phyloP scores from a whole-genome alignment of 331 rosid genomes.

The Acacia pycnantha region DNA sequence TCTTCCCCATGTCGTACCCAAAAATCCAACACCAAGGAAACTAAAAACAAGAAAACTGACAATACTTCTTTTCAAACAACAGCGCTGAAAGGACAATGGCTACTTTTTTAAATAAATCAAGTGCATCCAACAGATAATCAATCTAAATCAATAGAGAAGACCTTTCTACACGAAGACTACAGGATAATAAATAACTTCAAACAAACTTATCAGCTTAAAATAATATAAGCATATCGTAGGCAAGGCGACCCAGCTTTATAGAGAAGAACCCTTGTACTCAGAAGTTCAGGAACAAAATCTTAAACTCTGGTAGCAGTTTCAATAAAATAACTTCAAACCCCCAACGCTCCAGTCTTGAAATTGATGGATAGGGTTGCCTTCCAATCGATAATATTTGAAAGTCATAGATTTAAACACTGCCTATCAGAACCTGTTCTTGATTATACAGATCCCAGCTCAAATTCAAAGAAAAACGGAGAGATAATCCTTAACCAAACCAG shows the following conservation, averaged over 20 bases:
- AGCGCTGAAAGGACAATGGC: slow-evolving; percentile 29
- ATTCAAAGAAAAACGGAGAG: neutral
- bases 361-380: slow-evolving; percentile 13
- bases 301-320: neutral
- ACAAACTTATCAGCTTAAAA: neutral
- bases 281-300: neutral
- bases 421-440: slow-evolving; percentile 15
- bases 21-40: slow-evolving; percentile 32
- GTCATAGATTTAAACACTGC: slow-evolving; percentile 23
- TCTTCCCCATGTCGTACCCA: slow-evolving; percentile 44
- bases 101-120: slow-evolving; percentile 1
- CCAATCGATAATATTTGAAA: neutral
- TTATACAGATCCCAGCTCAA: slow-evolving; percentile 38
- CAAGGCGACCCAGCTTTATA: neutral
- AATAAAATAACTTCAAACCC: slow-evolving; percentile 31
- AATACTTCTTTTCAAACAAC: slow-evolving; percentile 24
- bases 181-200: slow-evolving; percentile 2
- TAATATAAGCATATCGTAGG: slow-evolving; percentile 18
- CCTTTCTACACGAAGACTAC: slow-evolving; percentile 15
- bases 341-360: slow-evolving; percentile 19
- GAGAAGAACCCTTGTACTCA: neutral
- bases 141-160: slow-evolving; percentile 19
- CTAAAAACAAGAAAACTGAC: slow-evolving; percentile 9
- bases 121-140: slow-evolving; percentile 21
- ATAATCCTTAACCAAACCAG: neutral